Evolutionary conservation across 768 basidiomycete genomes (phyloP).

Genomic region (Termitomyces sp.): DNA sequence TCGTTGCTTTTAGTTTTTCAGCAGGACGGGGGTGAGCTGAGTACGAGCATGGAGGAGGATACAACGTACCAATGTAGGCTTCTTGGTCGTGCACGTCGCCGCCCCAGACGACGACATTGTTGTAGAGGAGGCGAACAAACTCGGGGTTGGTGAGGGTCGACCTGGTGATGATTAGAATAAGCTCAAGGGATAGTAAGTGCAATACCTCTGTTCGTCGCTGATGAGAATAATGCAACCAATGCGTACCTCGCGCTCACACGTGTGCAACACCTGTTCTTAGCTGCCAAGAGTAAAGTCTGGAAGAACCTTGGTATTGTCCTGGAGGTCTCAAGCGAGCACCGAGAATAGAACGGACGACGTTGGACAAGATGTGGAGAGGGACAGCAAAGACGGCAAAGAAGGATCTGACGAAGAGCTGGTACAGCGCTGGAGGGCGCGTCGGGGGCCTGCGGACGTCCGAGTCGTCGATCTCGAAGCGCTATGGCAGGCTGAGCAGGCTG

Average conservation of each 20-base stretch:
- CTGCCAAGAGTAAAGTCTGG: conserved; percentile 79
- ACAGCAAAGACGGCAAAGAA: conserved; percentile 47
- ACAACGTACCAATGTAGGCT: conserved; percentile 56
- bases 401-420: conserved; percentile 21
- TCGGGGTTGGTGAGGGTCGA: conserved; percentile 69
- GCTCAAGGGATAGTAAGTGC: background rate
- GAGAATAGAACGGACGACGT: conserved; percentile 61
- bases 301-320: conserved; percentile 43
- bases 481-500: conserved; percentile 14
- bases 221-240: conserved; percentile 80
- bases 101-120: conserved; percentile 77
- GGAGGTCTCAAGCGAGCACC: conserved; percentile 27
- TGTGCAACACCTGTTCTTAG: conserved; percentile 74
- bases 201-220: conserved; percentile 81
- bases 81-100: too few relatives aligned
- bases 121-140: conserved; percentile 63
- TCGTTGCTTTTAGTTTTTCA: conserved; percentile 79
- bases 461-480: conserved; percentile 50
- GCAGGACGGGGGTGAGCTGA: conserved; percentile 16
- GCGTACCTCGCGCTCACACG: conserved; percentile 64
- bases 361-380: conserved; percentile 55
- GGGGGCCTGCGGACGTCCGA: conserved; percentile 21
- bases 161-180: conserved; percentile 28
- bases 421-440: conserved; percentile 13
- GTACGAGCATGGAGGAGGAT: conserved; percentile 65